A percentile compares a stretch with the other conserved stretches of the same genome.
Conservation (phyloP, 805 yeast genomes). For the Ogataea siamensis region DNA sequence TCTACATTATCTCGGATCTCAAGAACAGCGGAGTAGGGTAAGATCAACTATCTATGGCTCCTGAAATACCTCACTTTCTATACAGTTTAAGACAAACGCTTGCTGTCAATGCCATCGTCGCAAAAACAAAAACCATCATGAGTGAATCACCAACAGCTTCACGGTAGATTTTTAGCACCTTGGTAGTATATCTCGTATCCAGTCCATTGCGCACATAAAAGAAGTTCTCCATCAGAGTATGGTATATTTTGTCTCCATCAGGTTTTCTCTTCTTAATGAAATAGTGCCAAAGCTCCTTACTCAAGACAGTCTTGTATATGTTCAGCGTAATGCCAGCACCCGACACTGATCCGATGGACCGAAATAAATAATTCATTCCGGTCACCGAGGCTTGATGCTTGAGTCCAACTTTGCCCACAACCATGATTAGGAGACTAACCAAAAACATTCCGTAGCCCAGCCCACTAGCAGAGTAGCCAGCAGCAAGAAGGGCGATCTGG, state of each 20-base stretch:
- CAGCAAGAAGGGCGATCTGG: constrained; percentile 23
- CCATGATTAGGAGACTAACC: constrained; percentile 40
- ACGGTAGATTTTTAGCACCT: constrained; percentile 32
- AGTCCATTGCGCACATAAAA: constrained; percentile 33
- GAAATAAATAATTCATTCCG: constrained; percentile 48
- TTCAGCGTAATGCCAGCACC: constrained; percentile 45
- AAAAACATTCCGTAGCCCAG: constrained; percentile 41
- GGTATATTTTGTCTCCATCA: constrained; percentile 24
- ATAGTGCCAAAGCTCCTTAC: constrained; percentile 32
- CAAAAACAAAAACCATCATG: constrained; percentile 26
- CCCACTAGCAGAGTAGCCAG: constrained; percentile 34
- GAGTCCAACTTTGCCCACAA: constrained; percentile 43
- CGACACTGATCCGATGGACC: constrained; percentile 46
- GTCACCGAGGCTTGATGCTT: constrained; percentile 48
- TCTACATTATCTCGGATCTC: constrained; percentile 18
- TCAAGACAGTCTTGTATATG: constrained; percentile 35
- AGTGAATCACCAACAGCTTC: constrained; percentile 28
- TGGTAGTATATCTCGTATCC: constrained; percentile 23
- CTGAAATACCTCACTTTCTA: constrained; percentile 5
- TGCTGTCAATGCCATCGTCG: constrained; percentile 24
- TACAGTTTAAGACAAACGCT: constrained; percentile 26
- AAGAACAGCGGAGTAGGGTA: background rate
- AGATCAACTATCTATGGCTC: background rate
- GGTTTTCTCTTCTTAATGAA: constrained; percentile 27
- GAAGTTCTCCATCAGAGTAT: constrained; percentile 25